A percentile compares a stretch with the other conserved stretches of the same genome.
Conservation (phyloP, 495 filamentous ascomycete genomes). For the Neurospora sp. region DNA sequence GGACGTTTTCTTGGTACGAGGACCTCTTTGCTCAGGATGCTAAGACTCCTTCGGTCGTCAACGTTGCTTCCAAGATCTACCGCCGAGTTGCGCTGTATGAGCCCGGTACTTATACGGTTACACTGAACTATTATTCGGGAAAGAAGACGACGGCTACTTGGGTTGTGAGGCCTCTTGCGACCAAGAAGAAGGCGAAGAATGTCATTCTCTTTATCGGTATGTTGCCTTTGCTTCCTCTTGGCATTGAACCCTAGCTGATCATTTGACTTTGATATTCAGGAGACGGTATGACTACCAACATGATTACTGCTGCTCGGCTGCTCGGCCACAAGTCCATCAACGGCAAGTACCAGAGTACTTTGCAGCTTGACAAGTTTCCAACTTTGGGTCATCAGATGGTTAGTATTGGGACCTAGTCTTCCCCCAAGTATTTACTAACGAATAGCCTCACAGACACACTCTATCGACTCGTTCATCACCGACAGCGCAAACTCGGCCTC, state of each 20-base stretch:
- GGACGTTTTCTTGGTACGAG: conserved; percentile 65
- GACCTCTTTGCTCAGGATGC: conserved; percentile 63
- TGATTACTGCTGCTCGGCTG: conserved; percentile 60
- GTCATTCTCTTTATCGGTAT: conserved; percentile 63
- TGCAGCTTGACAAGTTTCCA: conserved; percentile 63
- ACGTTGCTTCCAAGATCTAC: conserved; percentile 62
- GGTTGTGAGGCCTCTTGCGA: conserved; percentile 55
- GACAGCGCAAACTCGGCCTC: conserved; percentile 69
- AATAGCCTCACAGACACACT: conserved; percentile 39
- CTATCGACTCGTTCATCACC: conserved; percentile 65
- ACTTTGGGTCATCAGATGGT: conserved; percentile 60
- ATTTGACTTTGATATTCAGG: conserved; percentile 14
- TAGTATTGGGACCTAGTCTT: neutral
- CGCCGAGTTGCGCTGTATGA: conserved; percentile 56
- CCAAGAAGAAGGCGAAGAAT: conserved; percentile 62
- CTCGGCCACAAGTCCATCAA: conserved; percentile 67
- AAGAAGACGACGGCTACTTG: conserved; percentile 56
- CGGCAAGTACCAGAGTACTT: conserved; percentile 57
- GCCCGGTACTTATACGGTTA: conserved; percentile 61
- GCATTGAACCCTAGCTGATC: neutral
- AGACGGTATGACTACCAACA: conserved; percentile 73
- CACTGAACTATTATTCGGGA: conserved; percentile 55
- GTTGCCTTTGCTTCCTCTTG: neutral
- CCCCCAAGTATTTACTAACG: neutral
- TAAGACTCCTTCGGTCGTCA: conserved; percentile 51